phyloP scores from a whole-genome alignment of 139 green algal species.

The Picochlorum costavermella region DNA sequence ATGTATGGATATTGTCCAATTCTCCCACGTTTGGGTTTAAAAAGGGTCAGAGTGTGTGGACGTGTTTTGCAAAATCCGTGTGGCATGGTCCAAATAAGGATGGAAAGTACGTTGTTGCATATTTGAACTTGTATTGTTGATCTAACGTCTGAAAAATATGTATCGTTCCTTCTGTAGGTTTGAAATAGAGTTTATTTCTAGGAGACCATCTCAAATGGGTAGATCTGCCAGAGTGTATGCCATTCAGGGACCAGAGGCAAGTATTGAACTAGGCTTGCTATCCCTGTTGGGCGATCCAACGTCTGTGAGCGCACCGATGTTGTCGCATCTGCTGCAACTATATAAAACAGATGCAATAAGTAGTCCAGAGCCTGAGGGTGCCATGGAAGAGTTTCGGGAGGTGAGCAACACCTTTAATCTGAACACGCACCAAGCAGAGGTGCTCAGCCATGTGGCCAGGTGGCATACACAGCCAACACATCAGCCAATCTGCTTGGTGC shows the following conservation, averaged over 20 bases:
- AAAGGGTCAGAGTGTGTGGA: constrained; percentile 14
- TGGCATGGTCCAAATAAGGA: constrained; percentile 77
- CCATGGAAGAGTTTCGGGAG: neutral
- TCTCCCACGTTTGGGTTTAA: constrained; percentile 5
- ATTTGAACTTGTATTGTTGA: constrained; percentile 6
- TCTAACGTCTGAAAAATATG: too few relatives aligned
- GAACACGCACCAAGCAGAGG: constrained; percentile 54
- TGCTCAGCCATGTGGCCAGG: constrained; percentile 27
- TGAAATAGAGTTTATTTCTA: constrained; percentile 49
- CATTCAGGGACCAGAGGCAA: constrained; percentile 54
- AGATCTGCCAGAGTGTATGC: constrained; percentile 35
- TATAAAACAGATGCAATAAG: neutral
- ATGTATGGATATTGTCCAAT: constrained; percentile 61
- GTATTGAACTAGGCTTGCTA: constrained; percentile 50
- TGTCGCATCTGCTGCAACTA: neutral
- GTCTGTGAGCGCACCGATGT: neutral
- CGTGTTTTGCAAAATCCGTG: constrained; percentile 23
- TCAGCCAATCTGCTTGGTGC: constrained; percentile 55
- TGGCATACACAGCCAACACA: constrained; percentile 22
- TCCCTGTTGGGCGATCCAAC: constrained; percentile 14
- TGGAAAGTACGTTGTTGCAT: constrained; percentile 35
- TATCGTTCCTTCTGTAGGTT: constrained; percentile 26
- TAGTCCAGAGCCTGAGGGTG: neutral
- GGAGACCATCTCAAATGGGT: constrained; percentile 7
- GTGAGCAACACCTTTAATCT: constrained; percentile 30